phyloP scores from a whole-genome alignment of 495 filamentous ascomycete genomes.

The Ramalina intermedia region DNA sequence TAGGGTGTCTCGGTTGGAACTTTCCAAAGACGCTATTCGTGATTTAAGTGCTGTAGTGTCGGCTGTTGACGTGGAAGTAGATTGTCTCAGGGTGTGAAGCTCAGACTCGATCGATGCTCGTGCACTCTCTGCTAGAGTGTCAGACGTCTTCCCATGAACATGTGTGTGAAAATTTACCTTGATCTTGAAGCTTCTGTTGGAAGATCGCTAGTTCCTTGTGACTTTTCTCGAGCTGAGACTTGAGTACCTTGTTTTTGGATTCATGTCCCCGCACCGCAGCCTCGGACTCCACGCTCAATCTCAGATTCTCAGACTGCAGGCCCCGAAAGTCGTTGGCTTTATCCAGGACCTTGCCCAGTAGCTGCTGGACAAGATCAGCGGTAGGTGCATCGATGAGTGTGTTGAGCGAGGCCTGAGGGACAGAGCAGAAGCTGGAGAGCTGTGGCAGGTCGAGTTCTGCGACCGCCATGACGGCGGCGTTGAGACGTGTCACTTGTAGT shows the following conservation, averaged over 20 bases:
- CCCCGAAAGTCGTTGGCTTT: slow-evolving; percentile 72
- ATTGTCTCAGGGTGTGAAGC: slow-evolving; percentile 62
- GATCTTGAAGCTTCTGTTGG: slow-evolving; percentile 60
- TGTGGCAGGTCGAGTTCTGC: slow-evolving; percentile 60
- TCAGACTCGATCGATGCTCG: slow-evolving; percentile 63
- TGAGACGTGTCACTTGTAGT: too few species aligned
- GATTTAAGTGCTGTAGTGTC: slow-evolving; percentile 62
- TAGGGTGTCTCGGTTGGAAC: slow-evolving; percentile 78
- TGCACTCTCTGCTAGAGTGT: slow-evolving; percentile 38
- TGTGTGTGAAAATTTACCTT: slow-evolving; percentile 43
- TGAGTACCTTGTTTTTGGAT: slow-evolving; percentile 64
- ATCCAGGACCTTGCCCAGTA: slow-evolving; percentile 50
- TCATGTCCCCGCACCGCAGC: slow-evolving; percentile 70
- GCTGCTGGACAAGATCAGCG: slow-evolving; percentile 52
- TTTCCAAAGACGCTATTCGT: slow-evolving; percentile 73
- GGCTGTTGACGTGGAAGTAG: slow-evolving; percentile 56
- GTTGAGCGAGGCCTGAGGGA: slow-evolving; percentile 53
- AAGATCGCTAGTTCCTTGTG: slow-evolving; percentile 66
- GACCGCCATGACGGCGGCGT: slow-evolving; percentile 49
- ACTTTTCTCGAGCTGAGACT: slow-evolving; percentile 63
- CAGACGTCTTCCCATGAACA: slow-evolving; percentile 9
- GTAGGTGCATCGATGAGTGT: slow-evolving; percentile 59
- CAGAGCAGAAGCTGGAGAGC: slow-evolving; percentile 56
- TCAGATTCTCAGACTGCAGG: slow-evolving; percentile 68
- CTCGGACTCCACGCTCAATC: slow-evolving; percentile 82